Percentiles rank a stretch among this genome's conserved stretches.
Conservation (phyloP, 208 protist genomes). For the Trypanosoma congolense region DNA sequence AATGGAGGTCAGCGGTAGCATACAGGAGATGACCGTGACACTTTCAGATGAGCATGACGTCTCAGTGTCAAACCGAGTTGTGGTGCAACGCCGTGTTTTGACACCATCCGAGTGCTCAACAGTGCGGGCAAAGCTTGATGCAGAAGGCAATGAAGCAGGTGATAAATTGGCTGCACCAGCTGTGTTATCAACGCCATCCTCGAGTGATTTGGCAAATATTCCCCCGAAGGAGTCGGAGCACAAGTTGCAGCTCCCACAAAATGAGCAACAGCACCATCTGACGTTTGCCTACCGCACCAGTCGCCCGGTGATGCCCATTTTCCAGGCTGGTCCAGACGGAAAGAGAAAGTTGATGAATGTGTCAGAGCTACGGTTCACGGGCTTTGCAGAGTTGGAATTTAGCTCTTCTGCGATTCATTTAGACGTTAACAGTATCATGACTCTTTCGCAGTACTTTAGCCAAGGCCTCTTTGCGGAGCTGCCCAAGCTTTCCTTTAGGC, state of each 20-base stretch:
- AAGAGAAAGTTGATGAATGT: slow-evolving; percentile 61
- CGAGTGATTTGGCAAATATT: neutral
- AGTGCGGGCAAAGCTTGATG: too few species aligned
- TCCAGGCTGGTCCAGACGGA: slow-evolving; percentile 38
- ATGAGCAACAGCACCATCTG: slow-evolving; percentile 31
- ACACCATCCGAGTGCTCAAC: neutral
- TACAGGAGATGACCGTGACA: slow-evolving; percentile 34
- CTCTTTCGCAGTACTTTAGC: slow-evolving; percentile 69
- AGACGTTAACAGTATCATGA: slow-evolving; percentile 68
- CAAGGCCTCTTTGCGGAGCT: slow-evolving; percentile 62
- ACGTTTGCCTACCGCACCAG: slow-evolving; percentile 64
- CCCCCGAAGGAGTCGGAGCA: neutral
- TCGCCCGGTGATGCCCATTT: slow-evolving; percentile 74
- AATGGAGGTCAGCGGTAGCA: slow-evolving; percentile 49
- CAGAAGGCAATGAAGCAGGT: neutral
- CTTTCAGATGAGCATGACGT: slow-evolving; percentile 45
- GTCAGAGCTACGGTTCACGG: slow-evolving; percentile 71
- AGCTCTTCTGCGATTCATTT: slow-evolving; percentile 54
- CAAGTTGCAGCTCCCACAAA: neutral
- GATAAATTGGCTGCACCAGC: neutral
- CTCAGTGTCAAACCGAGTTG: slow-evolving; percentile 27
- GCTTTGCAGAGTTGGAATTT: slow-evolving; percentile 59
- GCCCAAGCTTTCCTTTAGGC: slow-evolving; percentile 37
- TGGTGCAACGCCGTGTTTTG: slow-evolving; percentile 30
- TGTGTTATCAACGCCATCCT: neutral